Evolutionary conservation across 495 filamentous ascomycete genomes (phyloP).

Genomic region (Friedmanniomyces endolithicus): DNA sequence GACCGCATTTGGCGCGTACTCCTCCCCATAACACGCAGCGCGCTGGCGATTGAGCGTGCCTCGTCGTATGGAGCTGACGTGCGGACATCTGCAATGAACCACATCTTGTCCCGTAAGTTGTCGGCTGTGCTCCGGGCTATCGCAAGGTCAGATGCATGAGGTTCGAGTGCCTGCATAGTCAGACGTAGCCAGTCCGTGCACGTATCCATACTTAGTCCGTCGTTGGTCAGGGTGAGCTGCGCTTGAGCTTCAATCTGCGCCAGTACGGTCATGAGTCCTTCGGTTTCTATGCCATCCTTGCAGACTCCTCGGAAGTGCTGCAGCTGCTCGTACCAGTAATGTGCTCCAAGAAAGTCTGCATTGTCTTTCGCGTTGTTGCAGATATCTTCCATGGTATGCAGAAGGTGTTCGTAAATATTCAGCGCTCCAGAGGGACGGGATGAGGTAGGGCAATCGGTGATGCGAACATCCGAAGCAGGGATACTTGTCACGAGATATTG

Average conservation of each 20-base stretch:
- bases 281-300: neutral
- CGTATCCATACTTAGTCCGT: neutral
- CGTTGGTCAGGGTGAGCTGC: neutral
- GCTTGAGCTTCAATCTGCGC: neutral
- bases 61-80: constrained; percentile 86
- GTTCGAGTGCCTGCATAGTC: neutral
- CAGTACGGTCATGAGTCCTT: constrained; percentile 15
- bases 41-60: constrained; percentile 71
- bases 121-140: neutral
- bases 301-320: neutral
- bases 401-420: neutral
- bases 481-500: neutral
- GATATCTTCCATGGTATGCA: neutral
- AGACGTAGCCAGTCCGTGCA: neutral
- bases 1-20: constrained; percentile 34
- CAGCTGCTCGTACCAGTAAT: neutral
- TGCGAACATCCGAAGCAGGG: neutral
- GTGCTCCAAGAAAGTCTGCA: neutral
- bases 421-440: neutral
- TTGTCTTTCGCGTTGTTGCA: neutral
- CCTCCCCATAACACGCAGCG: constrained; percentile 85
- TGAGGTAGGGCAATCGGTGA: too few relatives aligned
- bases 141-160: neutral
- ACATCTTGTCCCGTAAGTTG: constrained; percentile 79
- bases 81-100: constrained; percentile 93